Base-by-base conservation (phyloP, 1,284 basidiomycete genomes). In the Volvariella surrecta region DNA sequence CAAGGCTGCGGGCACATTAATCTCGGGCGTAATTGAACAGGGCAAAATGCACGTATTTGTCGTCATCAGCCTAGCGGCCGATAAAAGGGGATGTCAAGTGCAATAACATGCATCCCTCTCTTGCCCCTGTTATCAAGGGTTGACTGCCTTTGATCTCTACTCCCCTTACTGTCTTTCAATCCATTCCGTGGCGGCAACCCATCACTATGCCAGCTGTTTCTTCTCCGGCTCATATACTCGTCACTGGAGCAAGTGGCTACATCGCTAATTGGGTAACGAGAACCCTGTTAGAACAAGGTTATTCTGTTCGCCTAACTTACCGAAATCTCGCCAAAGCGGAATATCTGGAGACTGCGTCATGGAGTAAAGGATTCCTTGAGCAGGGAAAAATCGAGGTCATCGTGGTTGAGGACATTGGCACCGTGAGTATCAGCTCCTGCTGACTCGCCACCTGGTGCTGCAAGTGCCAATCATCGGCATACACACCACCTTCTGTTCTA, bases 351-450 rank as follows among this genome's bases (percentile, higher is more conserved):
- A 55, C 61, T 9, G 20, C 53, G 16, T 73, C 71, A 40, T 28
- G 24, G 24, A 28, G 24, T 28, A 51, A 52, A 1, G 22, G 50
- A 0, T 62, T 62, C 44, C 61, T 58, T 1, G 64, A 65, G 37
- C 7, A 35, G 6, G 34, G 34, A n/a, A 62, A 57, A 40, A 61
- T 74, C 40, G 62, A 71, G 45, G 45, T 64, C 11, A 60, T 64
- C n/a, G 45, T 71, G 21, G 69, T 74, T 2, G 54, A 59, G 20
- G 71, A 74, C 47, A 68, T 73, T 22, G 52, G 59, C 9, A 51
- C 59, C 58, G 66, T 65, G 35, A 13, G 47, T 43, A 18, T 20
- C 9, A 37, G 6, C 9, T 37, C 9, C 9, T 9, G 30, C n/a
- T 32, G 30, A 32, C 30, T n/a, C 9, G n/a, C n/a, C 9, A 9